Base-by-base conservation (phyloP, 495 filamentous ascomycete genomes). In the Acidomyces sp. region DNA sequence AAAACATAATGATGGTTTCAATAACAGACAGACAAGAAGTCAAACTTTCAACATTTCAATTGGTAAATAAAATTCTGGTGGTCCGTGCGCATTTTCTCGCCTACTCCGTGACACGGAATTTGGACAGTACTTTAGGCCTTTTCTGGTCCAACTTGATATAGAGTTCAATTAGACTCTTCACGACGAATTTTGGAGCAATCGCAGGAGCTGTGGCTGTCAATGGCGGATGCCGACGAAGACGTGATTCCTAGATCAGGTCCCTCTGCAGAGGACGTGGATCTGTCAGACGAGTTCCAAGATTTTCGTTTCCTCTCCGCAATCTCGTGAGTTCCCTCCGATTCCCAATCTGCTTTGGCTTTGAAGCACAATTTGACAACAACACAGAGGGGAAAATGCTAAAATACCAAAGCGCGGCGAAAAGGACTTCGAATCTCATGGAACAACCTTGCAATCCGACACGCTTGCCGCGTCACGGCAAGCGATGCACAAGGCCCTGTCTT, bases 361-460 rank as follows among this genome's bases (percentile, higher is more conserved):
- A 59, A 57, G 30, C 43, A 46, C 13, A 45, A 60, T 37, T 53
- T 28, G 15, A 30, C 42, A 23, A 6, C 9, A 4, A 1, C 10
- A 18, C 36, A 46, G 38, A 6, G 10, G 37, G 33, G 37, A 55
- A 17, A 45, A 52, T 34, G 37, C 41, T 18, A 59, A 62, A 11
- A 65, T 87, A 24, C 82, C 82, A 26, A 77, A 74, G 45, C 80
- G 82, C 42, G 90, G 90, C 34, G 82, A 90, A 55, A 97, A 97
- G 58, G 90, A 97, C 65, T 97, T 95, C 59, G 90, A 95, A 61
- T 74, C 82, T 11, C 83, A 96, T 58, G 83, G 80, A 41, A 96
- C 90, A 11, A 64, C 72, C 32, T 73, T 78, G 39, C 90, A 97
- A 60, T 72, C 75, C 47, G 62, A 70, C 37, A 70, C 78, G 18